Evolutionary conservation across 352 stramenopile species (phyloP), one percentile per base, ranked within the genome.

Genomic region (Phytopythium montanum): DNA sequence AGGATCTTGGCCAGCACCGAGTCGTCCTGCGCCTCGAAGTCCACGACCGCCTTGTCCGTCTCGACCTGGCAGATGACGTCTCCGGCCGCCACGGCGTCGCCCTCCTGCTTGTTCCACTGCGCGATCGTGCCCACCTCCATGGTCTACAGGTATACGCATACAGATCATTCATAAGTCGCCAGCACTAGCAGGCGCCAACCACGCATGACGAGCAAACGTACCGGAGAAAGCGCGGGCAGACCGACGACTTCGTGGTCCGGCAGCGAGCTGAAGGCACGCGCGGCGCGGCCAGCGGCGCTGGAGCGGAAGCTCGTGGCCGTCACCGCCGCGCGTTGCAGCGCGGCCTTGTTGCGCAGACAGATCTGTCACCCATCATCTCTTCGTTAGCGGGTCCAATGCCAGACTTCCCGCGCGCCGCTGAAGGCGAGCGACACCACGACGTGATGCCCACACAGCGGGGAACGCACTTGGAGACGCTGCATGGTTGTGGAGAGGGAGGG

Each of bases 1-100:
- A 99, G 80, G 73, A 99, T 98, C 79, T 98, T 98, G 48, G 94
- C 95, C 42, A 99, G 64, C 49, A 97, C 84, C 56, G 81, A 85
- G 36, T 99, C 97, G 70, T 99, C 96, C 66, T 98, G 94, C 10
- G 93, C 90, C 72, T 99, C 97, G 69, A 97, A 99, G 75, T 98
- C 96, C 51, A 99, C 96, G 26, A 96, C 96, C 21, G 97, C 97
- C 79, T 99, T 99, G 79, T 99, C 97, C 13, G 97, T 99, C 79
- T 99, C 96, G 58, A 99, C 90, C 57, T 97, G 82, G 65, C 90
- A 97, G 41, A 99, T 79, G 39, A 98, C 82, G 66, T 98, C 92
- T 10, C 96, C 96, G 1, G 96, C 88, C 25, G 67, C 71, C 68
- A 99, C 96, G 21, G 69, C 67, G n/a, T 98, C 88, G 44, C 96